A percentile compares a stretch with the other conserved stretches of the same genome.
phyloP scores from a whole-genome alignment of 257 asterid genomes.

The Striga asiatica region DNA sequence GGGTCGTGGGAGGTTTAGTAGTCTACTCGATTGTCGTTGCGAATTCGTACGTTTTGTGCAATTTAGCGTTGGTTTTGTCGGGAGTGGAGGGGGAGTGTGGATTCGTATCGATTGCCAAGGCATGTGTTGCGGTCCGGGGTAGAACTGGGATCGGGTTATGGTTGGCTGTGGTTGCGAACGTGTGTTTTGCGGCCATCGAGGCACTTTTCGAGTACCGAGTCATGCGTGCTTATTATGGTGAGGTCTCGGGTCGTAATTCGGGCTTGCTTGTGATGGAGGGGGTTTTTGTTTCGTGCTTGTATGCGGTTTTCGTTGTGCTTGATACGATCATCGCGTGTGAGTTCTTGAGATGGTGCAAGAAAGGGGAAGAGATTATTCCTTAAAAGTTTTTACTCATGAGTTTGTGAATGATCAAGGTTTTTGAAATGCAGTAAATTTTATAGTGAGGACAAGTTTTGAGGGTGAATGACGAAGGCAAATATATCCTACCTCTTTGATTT shows the following conservation, averaged over 20 bases:
- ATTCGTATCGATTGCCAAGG: slow-evolving; percentile 31
- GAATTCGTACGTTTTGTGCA: slow-evolving; percentile 37
- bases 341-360: slow-evolving; percentile 36
- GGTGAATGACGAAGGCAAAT: no score
- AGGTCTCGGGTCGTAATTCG: background rate
- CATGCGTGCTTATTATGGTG: slow-evolving; percentile 20
- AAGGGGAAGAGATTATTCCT: slow-evolving; percentile 12
- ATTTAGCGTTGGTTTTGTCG: slow-evolving; percentile 37
- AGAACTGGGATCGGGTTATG: slow-evolving; percentile 49
- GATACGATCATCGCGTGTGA: slow-evolving; percentile 35
- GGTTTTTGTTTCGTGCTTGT: slow-evolving; percentile 39
- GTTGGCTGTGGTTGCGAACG: slow-evolving; percentile 30
- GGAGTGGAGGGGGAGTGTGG: slow-evolving; percentile 45
- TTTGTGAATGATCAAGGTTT: background rate
- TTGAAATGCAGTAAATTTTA: background rate
- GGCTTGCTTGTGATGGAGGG: slow-evolving; percentile 31
- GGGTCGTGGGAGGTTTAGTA: slow-evolving; percentile 27
- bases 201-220: slow-evolving; percentile 52
- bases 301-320: slow-evolving; percentile 34
- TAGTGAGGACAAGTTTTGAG: no score
- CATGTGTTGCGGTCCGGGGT: slow-evolving; percentile 33
- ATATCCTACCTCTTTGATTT: no score
- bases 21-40: slow-evolving; percentile 45
- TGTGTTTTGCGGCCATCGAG: slow-evolving; percentile 41
- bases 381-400: no score